phyloP scores from a whole-genome alignment of 176 grass and related monocot species.

The Saccharum spontaneum region DNA sequence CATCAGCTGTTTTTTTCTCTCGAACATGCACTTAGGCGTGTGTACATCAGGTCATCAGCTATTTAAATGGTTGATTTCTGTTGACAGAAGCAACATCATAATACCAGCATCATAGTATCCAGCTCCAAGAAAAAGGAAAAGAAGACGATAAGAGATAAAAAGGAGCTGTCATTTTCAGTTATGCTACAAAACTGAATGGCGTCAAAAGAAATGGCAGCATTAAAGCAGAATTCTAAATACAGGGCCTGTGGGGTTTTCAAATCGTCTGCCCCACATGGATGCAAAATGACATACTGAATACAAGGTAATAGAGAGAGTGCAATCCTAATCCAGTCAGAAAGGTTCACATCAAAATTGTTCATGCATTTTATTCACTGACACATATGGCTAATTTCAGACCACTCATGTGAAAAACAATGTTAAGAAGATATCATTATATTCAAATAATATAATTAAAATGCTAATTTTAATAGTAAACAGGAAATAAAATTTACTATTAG shows the following conservation, averaged over 20 bases:
- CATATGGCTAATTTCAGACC: neutral
- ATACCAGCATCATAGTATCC: conserved; percentile 25
- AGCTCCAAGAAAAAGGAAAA: conserved; percentile 37
- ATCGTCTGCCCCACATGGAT: neutral
- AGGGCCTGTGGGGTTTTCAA: conserved; percentile 12
- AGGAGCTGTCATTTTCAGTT: conserved; percentile 47
- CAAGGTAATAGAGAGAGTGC: conserved; percentile 8
- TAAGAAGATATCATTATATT: neutral
- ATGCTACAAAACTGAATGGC: conserved; percentile 19
- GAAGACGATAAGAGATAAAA: conserved; percentile 33
- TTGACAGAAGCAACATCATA: conserved; percentile 36
- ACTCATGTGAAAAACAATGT: neutral
- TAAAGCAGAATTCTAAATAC: neutral
- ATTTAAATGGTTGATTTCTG: conserved; percentile 20
- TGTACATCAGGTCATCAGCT: neutral
- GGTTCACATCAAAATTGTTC: neutral
- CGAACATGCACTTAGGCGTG: neutral
- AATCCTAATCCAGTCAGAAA: neutral
- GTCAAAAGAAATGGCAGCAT: conserved; percentile 16
- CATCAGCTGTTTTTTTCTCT: neutral
- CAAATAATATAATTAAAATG: neutral
- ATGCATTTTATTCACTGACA: neutral
- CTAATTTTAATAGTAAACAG: neutral
- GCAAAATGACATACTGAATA: conserved; percentile 6
- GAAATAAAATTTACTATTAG: neutral